These are phyloP conservation scores for Aphanomyces invadans DNA, from an alignment of 352 stramenopile species.

Conservation along the genomic window DNA sequence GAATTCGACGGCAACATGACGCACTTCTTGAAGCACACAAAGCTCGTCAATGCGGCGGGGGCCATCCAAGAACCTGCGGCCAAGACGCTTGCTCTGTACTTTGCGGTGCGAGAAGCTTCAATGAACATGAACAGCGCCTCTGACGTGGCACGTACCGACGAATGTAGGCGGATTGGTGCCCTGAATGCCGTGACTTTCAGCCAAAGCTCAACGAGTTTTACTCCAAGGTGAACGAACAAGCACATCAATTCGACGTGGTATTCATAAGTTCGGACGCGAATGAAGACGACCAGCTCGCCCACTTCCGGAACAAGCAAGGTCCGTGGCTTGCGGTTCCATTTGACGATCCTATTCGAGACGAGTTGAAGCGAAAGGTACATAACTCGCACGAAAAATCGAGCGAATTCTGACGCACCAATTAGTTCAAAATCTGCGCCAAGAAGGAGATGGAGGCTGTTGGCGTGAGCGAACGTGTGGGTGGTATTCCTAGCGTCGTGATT, in stretches of 20 bases:
- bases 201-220: constrained; percentile 71
- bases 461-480: constrained; percentile 51
- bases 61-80: constrained; percentile 24
- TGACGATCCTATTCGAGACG: constrained; percentile 44
- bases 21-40: constrained; percentile 11
- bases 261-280: constrained; percentile 71
- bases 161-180: constrained; percentile 72
- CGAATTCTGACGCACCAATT: background rate
- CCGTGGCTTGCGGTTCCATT: constrained; percentile 73
- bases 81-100: constrained; percentile 69
- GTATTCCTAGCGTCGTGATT: constrained; percentile 71
- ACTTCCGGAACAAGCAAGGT: constrained; percentile 67
- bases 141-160: background rate
- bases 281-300: constrained; percentile 41
- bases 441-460: constrained; percentile 52
- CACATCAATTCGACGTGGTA: constrained; percentile 51
- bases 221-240: constrained; percentile 36
- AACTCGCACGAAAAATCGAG: background rate
- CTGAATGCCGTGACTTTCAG: constrained; percentile 73
- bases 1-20: background rate
- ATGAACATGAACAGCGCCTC: constrained; percentile 3
- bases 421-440: constrained; percentile 63
- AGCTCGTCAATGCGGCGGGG: constrained; percentile 11
- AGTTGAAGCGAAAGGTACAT: constrained; percentile 67
- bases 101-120: constrained; percentile 37